These are phyloP conservation scores for Gloeopeniophorella convolvens DNA, from an alignment of 768 basidiomycete genomes.

Conservation along the genomic window DNA sequence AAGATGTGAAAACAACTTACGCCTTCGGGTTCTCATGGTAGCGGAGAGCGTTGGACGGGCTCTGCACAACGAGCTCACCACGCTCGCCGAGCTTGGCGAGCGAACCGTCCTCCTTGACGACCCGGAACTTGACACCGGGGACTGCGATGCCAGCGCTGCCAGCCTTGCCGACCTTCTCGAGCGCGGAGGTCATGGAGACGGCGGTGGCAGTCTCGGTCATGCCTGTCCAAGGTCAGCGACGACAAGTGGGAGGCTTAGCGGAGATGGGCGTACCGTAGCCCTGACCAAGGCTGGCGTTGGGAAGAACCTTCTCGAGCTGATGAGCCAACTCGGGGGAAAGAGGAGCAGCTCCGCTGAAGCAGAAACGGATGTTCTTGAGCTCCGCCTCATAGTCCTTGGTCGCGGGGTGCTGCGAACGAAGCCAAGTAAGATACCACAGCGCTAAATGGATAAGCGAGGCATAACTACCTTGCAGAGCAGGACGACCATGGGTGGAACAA, in stretches of 20 bases:
- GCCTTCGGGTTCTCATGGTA: conserved; percentile 52
- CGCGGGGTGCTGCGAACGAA: conserved; percentile 24
- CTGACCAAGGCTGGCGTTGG: conserved; percentile 52
- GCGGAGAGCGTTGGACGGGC: conserved; percentile 34
- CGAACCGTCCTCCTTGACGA: conserved; percentile 49
- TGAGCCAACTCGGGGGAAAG: conserved; percentile 30
- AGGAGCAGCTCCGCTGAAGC: conserved; percentile 31
- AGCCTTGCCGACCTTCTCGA: conserved; percentile 41
- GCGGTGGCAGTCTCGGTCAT: conserved; percentile 63
- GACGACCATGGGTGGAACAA: conserved; percentile 28
- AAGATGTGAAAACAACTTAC: conserved; percentile 32
- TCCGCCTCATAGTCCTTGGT: conserved; percentile 25
- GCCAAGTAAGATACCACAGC: not conserved
- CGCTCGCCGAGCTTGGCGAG: conserved; percentile 46
- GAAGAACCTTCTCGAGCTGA: conserved; percentile 45
- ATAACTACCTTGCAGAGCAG: conserved; percentile 28
- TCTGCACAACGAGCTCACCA: conserved; percentile 50
- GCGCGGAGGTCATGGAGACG: conserved; percentile 42
- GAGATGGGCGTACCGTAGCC: conserved; percentile 40
- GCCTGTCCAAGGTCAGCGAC: conserved; percentile 32
- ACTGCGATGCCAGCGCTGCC: conserved; percentile 45
- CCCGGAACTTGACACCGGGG: conserved; percentile 47
- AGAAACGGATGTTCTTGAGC: conserved; percentile 24
- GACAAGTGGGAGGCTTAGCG: not conserved
- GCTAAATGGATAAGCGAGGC: not conserved